Conservation (phyloP, 345 rosid genomes). For the Excoecaria cochinchinensis region DNA sequence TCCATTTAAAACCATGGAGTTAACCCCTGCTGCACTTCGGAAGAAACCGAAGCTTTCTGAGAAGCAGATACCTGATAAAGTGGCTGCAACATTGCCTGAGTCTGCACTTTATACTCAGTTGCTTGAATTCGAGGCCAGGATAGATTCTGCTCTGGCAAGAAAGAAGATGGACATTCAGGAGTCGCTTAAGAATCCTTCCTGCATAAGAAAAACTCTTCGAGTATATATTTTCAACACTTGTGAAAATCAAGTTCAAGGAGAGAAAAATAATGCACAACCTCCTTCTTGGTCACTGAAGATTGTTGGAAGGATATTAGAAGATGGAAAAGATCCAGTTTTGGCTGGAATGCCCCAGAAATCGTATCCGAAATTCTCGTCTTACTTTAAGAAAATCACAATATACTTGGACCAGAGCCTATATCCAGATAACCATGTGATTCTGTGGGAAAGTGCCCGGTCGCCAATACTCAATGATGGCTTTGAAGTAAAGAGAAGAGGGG, state of each 20-base stretch:
- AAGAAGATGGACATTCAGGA: conserved; percentile 51
- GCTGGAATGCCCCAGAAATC: conserved; percentile 37
- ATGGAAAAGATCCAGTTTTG: conserved; percentile 53
- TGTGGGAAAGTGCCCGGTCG: conserved; percentile 57
- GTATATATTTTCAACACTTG: conserved; percentile 52
- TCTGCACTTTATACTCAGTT: conserved; percentile 49
- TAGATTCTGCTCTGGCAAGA: conserved; percentile 49
- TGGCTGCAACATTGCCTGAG: conserved; percentile 49
- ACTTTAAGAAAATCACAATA: conserved; percentile 54
- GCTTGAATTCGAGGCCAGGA: conserved; percentile 54
- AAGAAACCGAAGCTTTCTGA: conserved; percentile 50
- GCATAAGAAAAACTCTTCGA: conserved; percentile 46
- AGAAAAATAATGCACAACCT: conserved; percentile 29
- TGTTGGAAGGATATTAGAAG: conserved; percentile 56
- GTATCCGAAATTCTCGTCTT: conserved; percentile 51
- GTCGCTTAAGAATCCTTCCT: conserved; percentile 44
- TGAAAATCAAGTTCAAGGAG: conserved; percentile 37
- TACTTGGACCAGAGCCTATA: conserved; percentile 57
- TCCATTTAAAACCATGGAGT: conserved; percentile 55
- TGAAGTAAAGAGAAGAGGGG: conserved; percentile 64
- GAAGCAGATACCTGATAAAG: conserved; percentile 51
- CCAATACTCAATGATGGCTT: conserved; percentile 58
- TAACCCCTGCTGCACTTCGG: conserved; percentile 45
- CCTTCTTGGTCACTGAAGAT: conserved; percentile 64
- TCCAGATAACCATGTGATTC: conserved; percentile 54